These are phyloP conservation scores for Diaporthe nobilis DNA, from an alignment of 2,329 filamentous ascomycete genomes.

Conservation along the genomic window DNA sequence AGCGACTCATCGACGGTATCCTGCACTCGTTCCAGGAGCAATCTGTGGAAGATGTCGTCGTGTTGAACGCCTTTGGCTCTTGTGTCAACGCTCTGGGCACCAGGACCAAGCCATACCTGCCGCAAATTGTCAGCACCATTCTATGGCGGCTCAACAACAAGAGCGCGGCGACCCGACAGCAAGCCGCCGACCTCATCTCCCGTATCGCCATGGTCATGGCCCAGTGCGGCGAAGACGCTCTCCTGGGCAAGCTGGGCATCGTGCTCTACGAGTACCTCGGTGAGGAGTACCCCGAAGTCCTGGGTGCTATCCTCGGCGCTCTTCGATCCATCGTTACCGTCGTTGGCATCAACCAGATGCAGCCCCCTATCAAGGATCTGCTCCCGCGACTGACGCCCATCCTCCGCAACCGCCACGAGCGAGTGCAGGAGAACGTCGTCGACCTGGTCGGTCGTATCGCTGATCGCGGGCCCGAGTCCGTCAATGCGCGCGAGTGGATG, in stretches of 20 bases:
- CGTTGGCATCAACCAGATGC: slow-evolving; percentile 98
- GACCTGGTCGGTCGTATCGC: slow-evolving; percentile 98
- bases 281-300: slow-evolving; percentile 97
- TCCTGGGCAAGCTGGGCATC: slow-evolving; percentile 95
- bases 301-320: slow-evolving; percentile 95
- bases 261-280: slow-evolving; percentile 98
- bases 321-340: slow-evolving; percentile 97
- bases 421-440: slow-evolving; percentile 99
- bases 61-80: slow-evolving; percentile 97
- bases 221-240: slow-evolving; percentile 94
- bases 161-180: slow-evolving; percentile 94
- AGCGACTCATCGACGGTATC: slow-evolving; percentile 94
- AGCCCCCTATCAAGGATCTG: slow-evolving; percentile 96
- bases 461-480: slow-evolving; percentile 94
- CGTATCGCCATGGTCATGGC: slow-evolving; percentile 99
- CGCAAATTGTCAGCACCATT: slow-evolving; percentile 97
- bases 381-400: slow-evolving; percentile 97
- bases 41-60: slow-evolving; percentile 93
- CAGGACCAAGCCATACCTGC: slow-evolving; percentile 95
- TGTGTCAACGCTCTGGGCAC: slow-evolving; percentile 95
- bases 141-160: slow-evolving; percentile 98
- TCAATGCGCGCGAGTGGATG: slow-evolving; percentile 99
- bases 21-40: slow-evolving; percentile 98
- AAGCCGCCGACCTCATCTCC: slow-evolving; percentile 95
- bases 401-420: slow-evolving; percentile 96